Conservation (phyloP, 2,329 filamentous ascomycete species). For the Sporothrix dimorphospora region DNA sequence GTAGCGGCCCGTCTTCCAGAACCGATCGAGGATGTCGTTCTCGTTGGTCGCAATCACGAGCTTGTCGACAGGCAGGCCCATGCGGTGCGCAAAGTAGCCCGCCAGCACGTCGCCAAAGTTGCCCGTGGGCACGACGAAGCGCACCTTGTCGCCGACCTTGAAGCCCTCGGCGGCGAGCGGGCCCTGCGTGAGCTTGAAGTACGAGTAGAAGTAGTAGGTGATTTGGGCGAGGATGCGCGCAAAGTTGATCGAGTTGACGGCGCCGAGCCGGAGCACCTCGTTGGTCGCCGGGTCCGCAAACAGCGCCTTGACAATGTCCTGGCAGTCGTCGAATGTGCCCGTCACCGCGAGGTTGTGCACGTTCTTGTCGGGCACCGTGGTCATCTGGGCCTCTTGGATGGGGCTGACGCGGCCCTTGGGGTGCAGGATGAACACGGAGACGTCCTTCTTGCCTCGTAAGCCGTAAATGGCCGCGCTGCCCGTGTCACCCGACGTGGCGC, state of each 20-base stretch:
- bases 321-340: constrained; percentile 95
- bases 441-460: constrained; percentile 91
- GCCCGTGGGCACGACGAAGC: constrained; percentile 89
- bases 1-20: constrained; percentile 89
- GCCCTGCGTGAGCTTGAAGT: constrained; percentile 73
- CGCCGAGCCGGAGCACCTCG: constrained; percentile 78
- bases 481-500: constrained; percentile 85
- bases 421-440: constrained; percentile 92
- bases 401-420: constrained; percentile 89
- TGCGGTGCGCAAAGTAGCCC: constrained; percentile 76
- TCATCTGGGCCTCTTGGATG: constrained; percentile 97
- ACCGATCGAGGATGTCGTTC: constrained; percentile 95
- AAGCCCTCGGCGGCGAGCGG: constrained; percentile 55
- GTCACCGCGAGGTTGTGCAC: constrained; percentile 90
- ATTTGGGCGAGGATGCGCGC: constrained; percentile 94
- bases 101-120: constrained; percentile 94
- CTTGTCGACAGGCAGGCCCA: constrained; percentile 74
- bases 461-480: constrained; percentile 97
- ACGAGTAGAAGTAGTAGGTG: constrained; percentile 94
- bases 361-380: constrained; percentile 84
- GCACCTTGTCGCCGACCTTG: constrained; percentile 68
- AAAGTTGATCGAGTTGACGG: constrained; percentile 97
- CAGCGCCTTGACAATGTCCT: constrained; percentile 93
- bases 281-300: constrained; percentile 88
- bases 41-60: constrained; percentile 90